These are phyloP conservation scores for Coccomyxa subellipsoidea DNA, from an alignment of 163 green algal species.

Conservation along the genomic window DNA sequence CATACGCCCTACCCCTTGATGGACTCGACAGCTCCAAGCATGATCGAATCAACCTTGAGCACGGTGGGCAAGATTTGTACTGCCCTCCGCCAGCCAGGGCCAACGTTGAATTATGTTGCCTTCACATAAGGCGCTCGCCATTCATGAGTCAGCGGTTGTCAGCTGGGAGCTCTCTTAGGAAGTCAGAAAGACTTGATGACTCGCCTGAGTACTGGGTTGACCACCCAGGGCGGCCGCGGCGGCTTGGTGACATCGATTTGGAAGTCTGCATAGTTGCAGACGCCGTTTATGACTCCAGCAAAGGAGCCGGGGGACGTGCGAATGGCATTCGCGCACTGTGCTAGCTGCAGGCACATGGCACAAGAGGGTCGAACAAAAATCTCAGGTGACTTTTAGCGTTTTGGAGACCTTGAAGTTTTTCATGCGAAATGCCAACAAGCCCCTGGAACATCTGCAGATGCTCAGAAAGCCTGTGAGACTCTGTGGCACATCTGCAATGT, in stretches of 20 bases:
- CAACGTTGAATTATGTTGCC: neutral
- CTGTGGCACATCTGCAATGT: no score
- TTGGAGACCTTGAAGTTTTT: no score
- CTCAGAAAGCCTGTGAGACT: neutral
- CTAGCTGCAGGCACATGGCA: conserved; percentile 6
- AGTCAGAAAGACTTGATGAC: neutral
- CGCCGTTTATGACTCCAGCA: neutral
- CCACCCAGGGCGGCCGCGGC: neutral
- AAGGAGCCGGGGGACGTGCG: conserved; percentile 1
- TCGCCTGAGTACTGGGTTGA: neutral
- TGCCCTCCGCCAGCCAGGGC: no score
- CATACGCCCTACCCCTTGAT: no score
- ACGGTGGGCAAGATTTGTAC: neutral
- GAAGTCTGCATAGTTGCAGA: conserved; percentile 19
- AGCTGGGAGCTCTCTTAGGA: neutral
- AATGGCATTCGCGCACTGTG: conserved; percentile 12
- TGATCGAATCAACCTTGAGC: neutral
- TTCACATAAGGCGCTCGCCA: no score
- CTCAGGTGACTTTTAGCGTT: neutral
- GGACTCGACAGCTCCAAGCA: neutral
- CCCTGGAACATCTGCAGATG: neutral
- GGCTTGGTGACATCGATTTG: neutral
- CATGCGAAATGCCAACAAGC: neutral
- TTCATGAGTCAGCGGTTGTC: no score
- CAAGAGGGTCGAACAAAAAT: neutral